These are phyloP conservation scores for Geotrichum restrictum DNA, from an alignment of 1,139 yeast genomes.

Conservation along the genomic window DNA sequence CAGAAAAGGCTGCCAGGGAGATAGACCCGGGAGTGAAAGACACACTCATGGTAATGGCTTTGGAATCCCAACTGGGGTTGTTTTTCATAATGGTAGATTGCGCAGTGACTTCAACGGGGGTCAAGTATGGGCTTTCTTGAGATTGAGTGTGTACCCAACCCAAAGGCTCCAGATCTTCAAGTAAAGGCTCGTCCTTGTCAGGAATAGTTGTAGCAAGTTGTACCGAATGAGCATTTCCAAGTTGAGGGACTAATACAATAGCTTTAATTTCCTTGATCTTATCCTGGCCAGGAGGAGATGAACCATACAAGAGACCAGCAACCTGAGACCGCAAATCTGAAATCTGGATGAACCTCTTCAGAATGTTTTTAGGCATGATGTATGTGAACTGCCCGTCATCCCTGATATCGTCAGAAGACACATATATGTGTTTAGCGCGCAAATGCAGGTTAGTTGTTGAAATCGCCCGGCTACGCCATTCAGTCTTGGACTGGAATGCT, in stretches of 20 bases:
- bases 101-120: slow-evolving; percentile 68
- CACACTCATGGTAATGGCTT: slow-evolving; percentile 58
- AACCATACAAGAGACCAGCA: slow-evolving; percentile 77
- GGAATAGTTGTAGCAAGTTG: slow-evolving; percentile 56
- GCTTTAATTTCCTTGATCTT: slow-evolving; percentile 74
- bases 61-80: slow-evolving; percentile 40
- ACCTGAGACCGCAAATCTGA: slow-evolving; percentile 80
- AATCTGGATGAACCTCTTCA: slow-evolving; percentile 72
- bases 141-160: slow-evolving; percentile 62
- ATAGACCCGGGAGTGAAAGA: slow-evolving; percentile 82
- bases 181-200: slow-evolving; percentile 32
- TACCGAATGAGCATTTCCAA: slow-evolving; percentile 67
- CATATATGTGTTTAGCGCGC: slow-evolving; percentile 73
- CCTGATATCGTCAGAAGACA: slow-evolving; percentile 55
- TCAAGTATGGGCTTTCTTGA: slow-evolving; percentile 56
- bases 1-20: slow-evolving; percentile 62
- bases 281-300: slow-evolving; percentile 63
- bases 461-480: slow-evolving; percentile 88
- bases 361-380: slow-evolving; percentile 74
- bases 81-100: slow-evolving; percentile 47
- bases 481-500: slow-evolving; percentile 76
- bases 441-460: slow-evolving; percentile 69
- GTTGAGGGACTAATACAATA: slow-evolving; percentile 81
- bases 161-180: slow-evolving; percentile 40
- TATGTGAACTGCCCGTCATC: slow-evolving; percentile 59